Percentiles rank a stretch among this genome's conserved stretches.
Conservation (phyloP, 495 filamentous ascomycete genomes). For the Penicillium cataractarum region DNA sequence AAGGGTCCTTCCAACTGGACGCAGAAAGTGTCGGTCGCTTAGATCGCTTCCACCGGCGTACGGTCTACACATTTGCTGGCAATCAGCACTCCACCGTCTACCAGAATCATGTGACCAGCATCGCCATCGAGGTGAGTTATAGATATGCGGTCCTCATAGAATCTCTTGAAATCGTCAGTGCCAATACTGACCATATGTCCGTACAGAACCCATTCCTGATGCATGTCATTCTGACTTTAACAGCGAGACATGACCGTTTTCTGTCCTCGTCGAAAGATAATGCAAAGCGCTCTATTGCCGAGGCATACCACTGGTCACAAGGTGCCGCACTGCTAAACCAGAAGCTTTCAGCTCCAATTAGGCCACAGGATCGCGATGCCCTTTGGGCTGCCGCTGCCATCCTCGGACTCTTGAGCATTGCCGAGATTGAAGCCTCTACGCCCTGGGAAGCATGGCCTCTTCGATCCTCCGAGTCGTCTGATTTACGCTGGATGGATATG, state of each 20-base stretch:
- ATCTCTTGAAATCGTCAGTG: neutral
- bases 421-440: slow-evolving; percentile 32
- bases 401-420: slow-evolving; percentile 38
- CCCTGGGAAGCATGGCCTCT: slow-evolving; percentile 43
- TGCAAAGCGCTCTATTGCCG: slow-evolving; percentile 24
- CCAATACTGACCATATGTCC: neutral
- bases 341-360: slow-evolving; percentile 32
- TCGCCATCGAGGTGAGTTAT: slow-evolving; percentile 19
- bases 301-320: slow-evolving; percentile 41
- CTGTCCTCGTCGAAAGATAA: slow-evolving; percentile 8
- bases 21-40: slow-evolving; percentile 30
- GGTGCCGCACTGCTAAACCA: slow-evolving; percentile 34
- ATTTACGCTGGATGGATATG: slow-evolving; percentile 42
- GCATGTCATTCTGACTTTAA: slow-evolving; percentile 41
- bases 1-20: slow-evolving; percentile 28
- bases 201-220: slow-evolving; percentile 46
- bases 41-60: slow-evolving; percentile 34
- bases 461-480: slow-evolving; percentile 24
- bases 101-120: slow-evolving; percentile 12
- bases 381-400: slow-evolving; percentile 46
- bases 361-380: slow-evolving; percentile 40
- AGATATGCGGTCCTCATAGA: no score
- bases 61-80: slow-evolving; percentile 32
- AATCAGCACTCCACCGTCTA: slow-evolving; percentile 19
- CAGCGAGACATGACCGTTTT: slow-evolving; percentile 41